These are phyloP conservation scores for Solanum piurae DNA, from an alignment of 257 asterid species.

Conservation along the genomic window DNA sequence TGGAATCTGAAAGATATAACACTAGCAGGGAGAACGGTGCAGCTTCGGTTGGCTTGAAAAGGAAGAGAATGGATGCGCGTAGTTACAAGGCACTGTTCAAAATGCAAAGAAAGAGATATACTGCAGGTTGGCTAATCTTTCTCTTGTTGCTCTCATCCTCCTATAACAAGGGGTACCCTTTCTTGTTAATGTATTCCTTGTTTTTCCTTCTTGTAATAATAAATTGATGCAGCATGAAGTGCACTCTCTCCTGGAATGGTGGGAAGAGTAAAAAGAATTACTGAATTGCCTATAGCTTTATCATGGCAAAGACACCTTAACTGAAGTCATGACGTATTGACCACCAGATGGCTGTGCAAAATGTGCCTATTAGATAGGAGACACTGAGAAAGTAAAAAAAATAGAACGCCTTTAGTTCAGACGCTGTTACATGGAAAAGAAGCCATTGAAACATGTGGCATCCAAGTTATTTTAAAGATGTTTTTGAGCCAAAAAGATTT, in stretches of 20 bases:
- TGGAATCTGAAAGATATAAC: constrained; percentile 28
- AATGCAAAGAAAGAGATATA: constrained; percentile 2
- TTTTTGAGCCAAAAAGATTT: neutral
- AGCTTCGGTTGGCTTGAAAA: constrained; percentile 14
- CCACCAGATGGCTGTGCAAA: neutral
- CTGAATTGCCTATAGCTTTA: neutral
- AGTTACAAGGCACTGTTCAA: neutral
- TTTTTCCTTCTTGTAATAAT: neutral
- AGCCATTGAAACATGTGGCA: neutral
- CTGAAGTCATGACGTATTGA: neutral
- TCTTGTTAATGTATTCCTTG: neutral
- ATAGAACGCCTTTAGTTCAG: neutral
- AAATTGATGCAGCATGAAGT: neutral
- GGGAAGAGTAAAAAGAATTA: neutral
- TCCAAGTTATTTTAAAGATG: neutral
- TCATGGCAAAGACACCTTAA: neutral
- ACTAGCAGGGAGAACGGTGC: constrained; percentile 9
- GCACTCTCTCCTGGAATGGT: neutral
- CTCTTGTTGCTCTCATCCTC: neutral
- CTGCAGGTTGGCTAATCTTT: neutral
- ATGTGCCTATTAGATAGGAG: neutral
- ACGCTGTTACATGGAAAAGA: neutral
- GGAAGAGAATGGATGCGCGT: constrained; percentile 2
- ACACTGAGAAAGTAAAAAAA: neutral
- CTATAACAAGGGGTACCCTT: neutral